Evolutionary conservation across 163 green algal species (phyloP).

Genomic region (Scenedesmus sp.): DNA sequence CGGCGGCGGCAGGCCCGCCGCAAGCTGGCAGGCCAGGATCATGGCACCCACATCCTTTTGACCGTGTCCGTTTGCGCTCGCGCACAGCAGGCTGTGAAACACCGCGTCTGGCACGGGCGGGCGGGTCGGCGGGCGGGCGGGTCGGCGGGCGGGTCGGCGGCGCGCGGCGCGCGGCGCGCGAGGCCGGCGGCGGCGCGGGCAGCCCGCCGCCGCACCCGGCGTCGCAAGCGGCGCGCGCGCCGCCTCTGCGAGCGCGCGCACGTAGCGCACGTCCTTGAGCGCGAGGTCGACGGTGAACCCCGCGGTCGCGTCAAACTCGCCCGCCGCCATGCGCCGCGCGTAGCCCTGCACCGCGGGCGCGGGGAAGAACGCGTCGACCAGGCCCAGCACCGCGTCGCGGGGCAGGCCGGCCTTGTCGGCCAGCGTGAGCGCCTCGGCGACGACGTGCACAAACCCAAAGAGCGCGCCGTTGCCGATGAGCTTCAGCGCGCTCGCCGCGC

Average conservation of each 20-base stretch:
- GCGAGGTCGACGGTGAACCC: constrained; percentile 50
- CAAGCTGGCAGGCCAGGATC: constrained; percentile 44
- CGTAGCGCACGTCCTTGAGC: constrained; percentile 64
- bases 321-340: background rate
- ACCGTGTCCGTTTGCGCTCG: constrained; percentile 46
- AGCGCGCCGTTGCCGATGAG: constrained; percentile 63
- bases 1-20: constrained; percentile 47
- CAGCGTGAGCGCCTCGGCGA: constrained; percentile 59
- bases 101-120: constrained; percentile 46
- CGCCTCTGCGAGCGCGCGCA: constrained; percentile 49
- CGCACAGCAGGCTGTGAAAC: constrained; percentile 54
- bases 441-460: constrained; percentile 52
- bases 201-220: background rate
- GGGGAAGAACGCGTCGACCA: constrained; percentile 53
- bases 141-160: too few species aligned
- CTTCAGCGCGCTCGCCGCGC: constrained; percentile 50
- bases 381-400: constrained; percentile 37
- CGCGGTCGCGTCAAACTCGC: background rate
- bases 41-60: constrained; percentile 60
- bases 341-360: constrained; percentile 29
- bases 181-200: background rate
- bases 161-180: too few species aligned
- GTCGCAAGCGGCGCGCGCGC: constrained; percentile 10
- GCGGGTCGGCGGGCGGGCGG: too few species aligned
- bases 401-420: constrained; percentile 53